These are phyloP conservation scores for Rosa hybrid DNA, from an alignment of 331 rosid genomes.

Conservation along the genomic window DNA sequence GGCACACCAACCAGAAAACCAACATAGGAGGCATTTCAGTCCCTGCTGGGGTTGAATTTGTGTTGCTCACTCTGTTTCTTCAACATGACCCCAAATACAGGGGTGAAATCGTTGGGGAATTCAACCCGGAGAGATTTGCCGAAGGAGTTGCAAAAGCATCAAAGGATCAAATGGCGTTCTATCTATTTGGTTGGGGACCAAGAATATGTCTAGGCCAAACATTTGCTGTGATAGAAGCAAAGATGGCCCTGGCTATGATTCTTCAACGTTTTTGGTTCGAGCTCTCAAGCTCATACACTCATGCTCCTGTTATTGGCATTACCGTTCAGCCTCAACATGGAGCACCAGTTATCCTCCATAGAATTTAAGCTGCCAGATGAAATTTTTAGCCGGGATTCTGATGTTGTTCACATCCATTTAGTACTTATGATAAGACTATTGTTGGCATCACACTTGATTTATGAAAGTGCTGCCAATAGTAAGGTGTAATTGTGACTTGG, in stretches of 20 bases:
- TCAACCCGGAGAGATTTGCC: slow-evolving; percentile 45
- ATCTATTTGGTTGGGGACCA: slow-evolving; percentile 54
- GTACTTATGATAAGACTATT: neutral
- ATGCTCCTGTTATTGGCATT: slow-evolving; percentile 31
- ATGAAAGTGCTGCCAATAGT: neutral
- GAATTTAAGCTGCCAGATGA: slow-evolving; percentile 2
- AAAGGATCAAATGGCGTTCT: slow-evolving; percentile 35
- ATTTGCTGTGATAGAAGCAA: slow-evolving; percentile 45
- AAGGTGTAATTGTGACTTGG: neutral
- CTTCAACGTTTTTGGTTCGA: slow-evolving; percentile 46
- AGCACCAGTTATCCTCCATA: slow-evolving; percentile 38
- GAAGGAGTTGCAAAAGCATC: slow-evolving; percentile 41
- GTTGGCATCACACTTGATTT: neutral
- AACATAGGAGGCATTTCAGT: slow-evolving; percentile 26
- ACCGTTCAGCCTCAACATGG: slow-evolving; percentile 44
- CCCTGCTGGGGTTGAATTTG: slow-evolving; percentile 37
- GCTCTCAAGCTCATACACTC: slow-evolving; percentile 52
- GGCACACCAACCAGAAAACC: slow-evolving; percentile 26
- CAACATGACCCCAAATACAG: slow-evolving; percentile 37
- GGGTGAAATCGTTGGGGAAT: slow-evolving; percentile 38
- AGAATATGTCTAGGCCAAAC: slow-evolving; percentile 45
- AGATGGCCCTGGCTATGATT: slow-evolving; percentile 38
- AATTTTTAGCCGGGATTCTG: neutral
- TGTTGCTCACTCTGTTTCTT: slow-evolving; percentile 20
- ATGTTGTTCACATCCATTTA: neutral